These are phyloP conservation scores for Trichoderma atrobrunneum DNA, from an alignment of 2,329 filamentous ascomycete genomes.

Conservation along the genomic window DNA sequence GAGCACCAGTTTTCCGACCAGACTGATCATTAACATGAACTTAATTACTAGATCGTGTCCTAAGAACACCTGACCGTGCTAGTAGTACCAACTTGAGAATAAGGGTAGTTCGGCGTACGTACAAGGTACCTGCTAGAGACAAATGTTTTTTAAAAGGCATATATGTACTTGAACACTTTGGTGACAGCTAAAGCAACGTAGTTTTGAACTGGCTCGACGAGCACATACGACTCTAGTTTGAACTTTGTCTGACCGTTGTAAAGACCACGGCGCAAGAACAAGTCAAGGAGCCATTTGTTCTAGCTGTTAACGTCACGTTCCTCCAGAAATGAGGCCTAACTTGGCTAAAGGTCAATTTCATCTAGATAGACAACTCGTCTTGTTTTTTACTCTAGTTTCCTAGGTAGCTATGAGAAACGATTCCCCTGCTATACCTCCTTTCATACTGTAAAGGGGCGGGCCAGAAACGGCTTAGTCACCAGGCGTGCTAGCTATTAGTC, in stretches of 20 bases:
- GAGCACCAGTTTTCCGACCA: neutral
- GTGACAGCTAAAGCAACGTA: neutral
- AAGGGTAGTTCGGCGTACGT: neutral
- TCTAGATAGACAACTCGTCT: neutral
- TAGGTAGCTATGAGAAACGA: too few relatives aligned
- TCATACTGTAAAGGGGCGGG: too few relatives aligned
- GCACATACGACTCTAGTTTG: too few relatives aligned
- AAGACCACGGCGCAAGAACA: neutral
- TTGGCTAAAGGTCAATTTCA: neutral
- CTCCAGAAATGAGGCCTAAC: neutral
- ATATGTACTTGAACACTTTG: neutral
- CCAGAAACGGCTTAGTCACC: neutral
- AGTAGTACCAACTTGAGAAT: neutral
- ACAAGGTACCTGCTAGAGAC: rapidly evolving
- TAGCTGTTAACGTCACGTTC: neutral
- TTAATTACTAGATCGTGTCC: neutral
- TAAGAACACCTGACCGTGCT: neutral
- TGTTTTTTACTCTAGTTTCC: neutral
- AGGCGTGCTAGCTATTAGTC: too few relatives aligned
- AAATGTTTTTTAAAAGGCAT: neutral
- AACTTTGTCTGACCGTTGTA: too few relatives aligned
- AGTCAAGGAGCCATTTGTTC: neutral
- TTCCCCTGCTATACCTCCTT: too few relatives aligned
- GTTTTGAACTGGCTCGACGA: neutral
- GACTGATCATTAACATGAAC: neutral